These are phyloP conservation scores for Calvatia gigantea DNA, from an alignment of 768 basidiomycete species.

Conservation along the genomic window DNA sequence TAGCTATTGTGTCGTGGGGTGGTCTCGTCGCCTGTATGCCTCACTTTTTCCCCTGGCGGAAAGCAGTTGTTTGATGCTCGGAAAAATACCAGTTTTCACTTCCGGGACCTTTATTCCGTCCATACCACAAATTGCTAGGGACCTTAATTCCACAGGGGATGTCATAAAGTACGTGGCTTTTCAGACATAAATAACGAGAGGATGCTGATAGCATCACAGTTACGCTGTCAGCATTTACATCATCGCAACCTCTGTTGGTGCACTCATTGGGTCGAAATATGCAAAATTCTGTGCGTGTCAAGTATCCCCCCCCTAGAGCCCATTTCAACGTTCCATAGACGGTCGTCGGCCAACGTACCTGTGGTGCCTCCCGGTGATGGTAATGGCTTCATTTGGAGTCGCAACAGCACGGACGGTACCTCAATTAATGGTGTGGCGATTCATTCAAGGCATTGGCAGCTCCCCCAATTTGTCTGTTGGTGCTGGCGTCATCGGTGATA, in stretches of 20 bases:
- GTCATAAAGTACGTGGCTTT: constrained; percentile 13
- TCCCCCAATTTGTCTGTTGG: constrained; percentile 54
- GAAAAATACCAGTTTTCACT: constrained; percentile 11
- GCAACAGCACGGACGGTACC: constrained; percentile 40
- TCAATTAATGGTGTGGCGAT: constrained; percentile 55
- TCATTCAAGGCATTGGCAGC: constrained; percentile 65
- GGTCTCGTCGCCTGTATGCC: constrained; percentile 59
- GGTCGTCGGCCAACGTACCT: constrained; percentile 64
- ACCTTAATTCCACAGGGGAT: constrained; percentile 11
- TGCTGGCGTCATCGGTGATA: constrained; percentile 61
- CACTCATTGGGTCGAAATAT: constrained; percentile 29
- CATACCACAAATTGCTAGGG: constrained; percentile 16
- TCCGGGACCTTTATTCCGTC: constrained; percentile 14
- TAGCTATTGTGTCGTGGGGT: constrained; percentile 54
- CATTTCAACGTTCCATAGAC: constrained; percentile 35
- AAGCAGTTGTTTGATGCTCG: no score
- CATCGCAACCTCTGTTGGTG: constrained; percentile 29
- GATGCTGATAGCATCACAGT: constrained; percentile 15
- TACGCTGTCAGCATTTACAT: constrained; percentile 33
- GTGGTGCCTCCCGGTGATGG: constrained; percentile 53
- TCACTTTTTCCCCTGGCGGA: background rate
- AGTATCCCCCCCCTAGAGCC: background rate
- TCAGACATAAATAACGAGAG: no score
- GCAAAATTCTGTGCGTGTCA: constrained; percentile 33
- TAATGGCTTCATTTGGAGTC: constrained; percentile 59